These are phyloP conservation scores for Sphenostylis stenocarpa DNA, from an alignment of 306 rosid species.

Conservation along the genomic window DNA sequence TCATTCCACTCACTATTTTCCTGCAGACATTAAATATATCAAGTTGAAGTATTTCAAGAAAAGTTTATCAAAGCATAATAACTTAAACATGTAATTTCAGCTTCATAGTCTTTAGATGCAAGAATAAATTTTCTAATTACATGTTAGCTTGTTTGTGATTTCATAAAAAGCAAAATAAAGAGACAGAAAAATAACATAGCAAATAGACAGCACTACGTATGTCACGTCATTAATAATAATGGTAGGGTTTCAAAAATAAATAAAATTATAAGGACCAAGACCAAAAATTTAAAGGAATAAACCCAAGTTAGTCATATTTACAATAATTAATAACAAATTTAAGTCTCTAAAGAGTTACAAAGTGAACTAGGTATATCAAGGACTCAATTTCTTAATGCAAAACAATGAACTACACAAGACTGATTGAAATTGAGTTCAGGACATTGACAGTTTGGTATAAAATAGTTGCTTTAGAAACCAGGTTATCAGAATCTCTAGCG, in stretches of 20 bases:
- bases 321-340: not conserved
- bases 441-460: too few species aligned
- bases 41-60: conserved; percentile 16
- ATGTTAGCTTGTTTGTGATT: conserved; percentile 10
- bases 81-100: conserved; percentile 14
- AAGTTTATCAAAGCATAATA: not conserved
- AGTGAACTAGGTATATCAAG: conserved; percentile 8
- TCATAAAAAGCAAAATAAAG: not conserved
- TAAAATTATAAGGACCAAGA: too few species aligned
- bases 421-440: too few species aligned
- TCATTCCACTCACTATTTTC: conserved; percentile 84
- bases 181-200: not conserved
- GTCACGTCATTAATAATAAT: not conserved
- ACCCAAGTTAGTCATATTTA: not conserved
- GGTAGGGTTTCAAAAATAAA: not conserved
- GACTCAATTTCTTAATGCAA: conserved; percentile 13
- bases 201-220: not conserved
- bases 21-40: conserved; percentile 45
- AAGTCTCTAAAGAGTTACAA: not conserved
- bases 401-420: not conserved
- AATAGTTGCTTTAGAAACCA: too few species aligned
- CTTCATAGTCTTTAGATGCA: conserved; percentile 8
- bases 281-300: not conserved
- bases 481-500: too few species aligned
- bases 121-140: not conserved